phyloP scores from a whole-genome alignment of 805 yeast genomes.

The Kazachstania kunashirensis region DNA sequence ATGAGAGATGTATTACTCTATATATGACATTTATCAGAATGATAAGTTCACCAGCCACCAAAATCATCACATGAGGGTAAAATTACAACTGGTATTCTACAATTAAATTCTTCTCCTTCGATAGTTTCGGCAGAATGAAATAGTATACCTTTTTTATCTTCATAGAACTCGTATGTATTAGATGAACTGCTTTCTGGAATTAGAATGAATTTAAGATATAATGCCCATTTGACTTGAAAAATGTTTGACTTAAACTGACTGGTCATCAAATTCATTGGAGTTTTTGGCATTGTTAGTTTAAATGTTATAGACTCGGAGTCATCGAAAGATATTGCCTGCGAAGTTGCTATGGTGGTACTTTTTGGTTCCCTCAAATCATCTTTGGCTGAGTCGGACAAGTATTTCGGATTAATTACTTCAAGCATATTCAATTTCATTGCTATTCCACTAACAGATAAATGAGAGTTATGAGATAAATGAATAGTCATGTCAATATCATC shows the following conservation, averaged over 20 bases:
- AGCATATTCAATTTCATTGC: constrained; percentile 29
- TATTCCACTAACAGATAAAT: constrained; percentile 32
- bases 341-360: constrained; percentile 21
- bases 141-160: constrained; percentile 31
- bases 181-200: constrained; percentile 14
- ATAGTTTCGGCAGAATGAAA: constrained; percentile 28
- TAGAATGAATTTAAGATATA: constrained; percentile 32
- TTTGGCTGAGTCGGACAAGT: constrained; percentile 8
- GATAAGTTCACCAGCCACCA: constrained; percentile 37
- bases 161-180: constrained; percentile 19
- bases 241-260: constrained; percentile 34
- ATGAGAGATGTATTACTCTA: too few species aligned
- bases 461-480: constrained; percentile 26
- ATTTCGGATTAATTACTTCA: constrained; percentile 31
- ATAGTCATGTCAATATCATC: constrained; percentile 36
- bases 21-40: neutral
- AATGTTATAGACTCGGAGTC: constrained; percentile 20
- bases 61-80: constrained; percentile 39
- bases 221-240: constrained; percentile 33
- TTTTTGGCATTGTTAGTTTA: constrained; percentile 24
- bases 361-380: constrained; percentile 8
- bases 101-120: constrained; percentile 34
- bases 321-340: constrained; percentile 28
- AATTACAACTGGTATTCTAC: constrained; percentile 37
- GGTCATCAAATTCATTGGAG: constrained; percentile 29